These are phyloP conservation scores for Microcera coccophila DNA, from an alignment of 2,329 filamentous ascomycete genomes.

Conservation along the genomic window DNA sequence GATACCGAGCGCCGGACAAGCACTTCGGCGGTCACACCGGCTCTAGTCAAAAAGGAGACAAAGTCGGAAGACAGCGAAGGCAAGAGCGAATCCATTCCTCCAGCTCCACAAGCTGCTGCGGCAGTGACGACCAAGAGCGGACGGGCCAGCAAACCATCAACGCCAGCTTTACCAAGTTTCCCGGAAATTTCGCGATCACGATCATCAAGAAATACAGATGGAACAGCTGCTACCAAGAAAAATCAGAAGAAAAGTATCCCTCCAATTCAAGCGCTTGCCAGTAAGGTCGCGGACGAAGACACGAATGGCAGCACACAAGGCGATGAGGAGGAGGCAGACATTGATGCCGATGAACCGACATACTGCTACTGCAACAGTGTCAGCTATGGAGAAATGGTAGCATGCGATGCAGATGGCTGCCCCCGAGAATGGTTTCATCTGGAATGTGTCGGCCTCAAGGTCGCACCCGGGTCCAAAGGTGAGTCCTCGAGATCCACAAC, in stretches of 20 bases:
- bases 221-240: conserved; percentile 47
- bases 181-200: conserved; percentile 54
- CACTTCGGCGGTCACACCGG: conserved; percentile 21
- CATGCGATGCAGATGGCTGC: conserved; percentile 70
- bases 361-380: conserved; percentile 80
- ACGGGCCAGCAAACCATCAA: conserved; percentile 63
- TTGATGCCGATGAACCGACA: conserved; percentile 66
- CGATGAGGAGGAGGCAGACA: conserved; percentile 50
- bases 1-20: conserved; percentile 31
- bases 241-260: conserved; percentile 56
- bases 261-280: conserved; percentile 36
- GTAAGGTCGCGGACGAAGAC: conserved; percentile 39
- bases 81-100: conserved; percentile 45
- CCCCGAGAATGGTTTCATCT: conserved; percentile 80
- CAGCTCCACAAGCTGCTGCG: conserved; percentile 29
- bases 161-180: conserved; percentile 57
- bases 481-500: conserved; percentile 35
- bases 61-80: conserved; percentile 36
- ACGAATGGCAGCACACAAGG: conserved; percentile 39
- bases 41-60: conserved; percentile 41
- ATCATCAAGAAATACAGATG: conserved; percentile 47
- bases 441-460: conserved; percentile 74
- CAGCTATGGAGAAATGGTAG: conserved; percentile 82
- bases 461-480: conserved; percentile 74
- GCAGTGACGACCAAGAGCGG: conserved; percentile 62